Percentiles rank a stretch among this genome's conserved stretches.
These are phyloP conservation scores for Mycena latifolia DNA, from an alignment of 768 basidiomycete species.

Conservation along the genomic window DNA sequence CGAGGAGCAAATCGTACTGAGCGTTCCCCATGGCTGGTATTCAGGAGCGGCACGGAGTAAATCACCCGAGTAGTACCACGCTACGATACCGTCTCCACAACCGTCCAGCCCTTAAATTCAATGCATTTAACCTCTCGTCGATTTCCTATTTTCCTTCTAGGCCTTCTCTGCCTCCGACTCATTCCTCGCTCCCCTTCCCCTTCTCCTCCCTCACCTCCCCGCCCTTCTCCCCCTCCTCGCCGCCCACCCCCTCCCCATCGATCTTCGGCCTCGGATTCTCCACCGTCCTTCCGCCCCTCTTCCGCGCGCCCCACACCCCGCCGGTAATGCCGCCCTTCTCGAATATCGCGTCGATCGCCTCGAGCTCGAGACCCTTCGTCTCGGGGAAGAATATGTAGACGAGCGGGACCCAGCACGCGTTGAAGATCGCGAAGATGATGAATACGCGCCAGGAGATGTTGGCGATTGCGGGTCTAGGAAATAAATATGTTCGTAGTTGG, in stretches of 20 bases:
- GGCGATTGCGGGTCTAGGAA: constrained; percentile 48
- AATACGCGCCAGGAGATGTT: constrained; percentile 58
- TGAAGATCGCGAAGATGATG: constrained; percentile 60
- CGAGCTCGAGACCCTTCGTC: constrained; percentile 53
- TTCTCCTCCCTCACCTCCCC: neutral
- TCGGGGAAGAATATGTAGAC: constrained; percentile 46
- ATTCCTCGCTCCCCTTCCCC: neutral
- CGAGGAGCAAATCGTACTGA: too few species aligned
- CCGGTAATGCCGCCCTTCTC: constrained; percentile 57
- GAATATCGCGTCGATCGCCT: constrained; percentile 54
- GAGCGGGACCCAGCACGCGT: constrained; percentile 57
- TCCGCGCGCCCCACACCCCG: constrained; percentile 51
- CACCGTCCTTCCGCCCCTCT: constrained; percentile 47
- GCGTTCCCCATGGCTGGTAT: too few species aligned
- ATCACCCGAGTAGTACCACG: too few species aligned
- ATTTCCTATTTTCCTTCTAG: too few species aligned
- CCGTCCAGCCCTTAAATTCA: too few species aligned
- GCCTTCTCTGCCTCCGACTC: too few species aligned
- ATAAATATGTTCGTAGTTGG: too few species aligned
- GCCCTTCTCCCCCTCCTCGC: neutral
- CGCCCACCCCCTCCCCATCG: constrained; percentile 2
- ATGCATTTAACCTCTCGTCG: too few species aligned
- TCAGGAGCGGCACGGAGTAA: too few species aligned
- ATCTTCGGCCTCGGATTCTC: constrained; percentile 24
- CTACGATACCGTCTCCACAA: too few species aligned